Percentiles rank a stretch among this genome's conserved stretches.
These are phyloP conservation scores for Amanita rubescens DNA, from an alignment of 768 basidiomycete species.

Conservation along the genomic window DNA sequence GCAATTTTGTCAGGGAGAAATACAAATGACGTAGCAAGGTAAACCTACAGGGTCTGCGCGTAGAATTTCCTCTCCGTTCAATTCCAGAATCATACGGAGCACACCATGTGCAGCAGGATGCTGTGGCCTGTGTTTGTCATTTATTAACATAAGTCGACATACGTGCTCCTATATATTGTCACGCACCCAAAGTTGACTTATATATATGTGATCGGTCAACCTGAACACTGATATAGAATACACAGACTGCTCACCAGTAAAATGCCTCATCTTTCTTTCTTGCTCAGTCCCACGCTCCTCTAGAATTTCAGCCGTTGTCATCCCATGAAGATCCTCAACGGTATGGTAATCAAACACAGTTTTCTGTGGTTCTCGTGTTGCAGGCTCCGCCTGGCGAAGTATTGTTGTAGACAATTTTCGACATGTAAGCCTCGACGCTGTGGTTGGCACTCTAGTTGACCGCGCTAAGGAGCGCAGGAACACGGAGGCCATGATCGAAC, in stretches of 20 bases:
- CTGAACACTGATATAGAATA: background rate
- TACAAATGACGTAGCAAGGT: background rate
- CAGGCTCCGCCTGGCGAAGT: conserved; percentile 23
- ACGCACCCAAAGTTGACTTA: conserved; percentile 94
- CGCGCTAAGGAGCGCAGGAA: conserved; percentile 58
- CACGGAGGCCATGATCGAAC: conserved; percentile 51
- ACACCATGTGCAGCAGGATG: conserved; percentile 99
- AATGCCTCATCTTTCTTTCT: conserved; percentile 85
- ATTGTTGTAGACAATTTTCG: conserved; percentile 31
- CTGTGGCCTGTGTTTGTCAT: conserved; percentile 64
- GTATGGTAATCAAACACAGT: conserved; percentile 59
- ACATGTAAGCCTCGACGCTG: conserved; percentile 21
- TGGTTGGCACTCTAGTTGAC: conserved; percentile 24
- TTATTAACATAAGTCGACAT: background rate
- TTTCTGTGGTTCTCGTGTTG: conserved; percentile 27
- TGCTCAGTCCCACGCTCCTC: conserved; percentile 62
- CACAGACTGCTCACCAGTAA: conserved; percentile 58
- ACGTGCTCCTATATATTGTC: conserved; percentile 1
- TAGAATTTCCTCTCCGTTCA: conserved; percentile 95
- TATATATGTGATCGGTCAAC: conserved; percentile 5
- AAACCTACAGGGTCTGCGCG: conserved; percentile 71
- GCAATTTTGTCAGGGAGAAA: conserved; percentile 8
- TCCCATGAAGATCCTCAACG: conserved; percentile 80
- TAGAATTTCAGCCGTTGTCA: conserved; percentile 75
- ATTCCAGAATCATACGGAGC: conserved; percentile 91